Conservation (phyloP, 2,329 filamentous ascomycete species). For the Monilinia vaccinii-corymbosi region DNA sequence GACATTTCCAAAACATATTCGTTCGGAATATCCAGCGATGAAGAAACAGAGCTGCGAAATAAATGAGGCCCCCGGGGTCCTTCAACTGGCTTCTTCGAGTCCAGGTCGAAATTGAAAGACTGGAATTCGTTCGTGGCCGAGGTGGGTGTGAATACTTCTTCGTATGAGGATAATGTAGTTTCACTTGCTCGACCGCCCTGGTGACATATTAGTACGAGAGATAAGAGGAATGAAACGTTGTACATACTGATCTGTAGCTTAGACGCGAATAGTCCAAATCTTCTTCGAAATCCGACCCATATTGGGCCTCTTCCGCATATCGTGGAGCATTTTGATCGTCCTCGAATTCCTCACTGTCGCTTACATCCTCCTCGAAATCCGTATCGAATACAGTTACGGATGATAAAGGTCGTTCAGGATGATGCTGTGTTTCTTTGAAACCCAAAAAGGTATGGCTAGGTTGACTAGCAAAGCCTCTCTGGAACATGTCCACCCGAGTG, state of each 20-base stretch:
- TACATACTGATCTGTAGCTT: conserved; percentile 64
- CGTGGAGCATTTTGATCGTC: background rate
- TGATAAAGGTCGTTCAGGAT: conserved; percentile 44
- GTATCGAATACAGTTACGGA: conserved; percentile 71
- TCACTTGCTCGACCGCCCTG: conserved; percentile 66
- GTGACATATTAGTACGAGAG: conserved; percentile 11
- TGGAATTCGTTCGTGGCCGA: conserved; percentile 49
- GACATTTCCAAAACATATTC: conserved; percentile 57
- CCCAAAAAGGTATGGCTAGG: conserved; percentile 53
- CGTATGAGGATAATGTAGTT: conserved; percentile 79
- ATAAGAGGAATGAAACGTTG: conserved; percentile 10
- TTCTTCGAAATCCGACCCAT: conserved; percentile 7
- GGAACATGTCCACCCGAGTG: conserved; percentile 35
- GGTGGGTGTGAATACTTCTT: conserved; percentile 71
- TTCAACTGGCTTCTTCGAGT: conserved; percentile 54
- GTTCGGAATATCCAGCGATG: conserved; percentile 43
- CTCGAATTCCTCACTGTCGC: conserved; percentile 36
- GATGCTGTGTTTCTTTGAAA: conserved; percentile 38
- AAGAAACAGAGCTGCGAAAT: conserved; percentile 61
- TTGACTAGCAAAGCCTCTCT: conserved; percentile 31
- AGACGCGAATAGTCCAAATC: conserved; percentile 53
- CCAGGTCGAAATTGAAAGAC: conserved; percentile 51
- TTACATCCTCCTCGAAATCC: conserved; percentile 55
- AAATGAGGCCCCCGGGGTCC: conserved; percentile 81
- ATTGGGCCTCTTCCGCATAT: conserved; percentile 5